phyloP scores from a whole-genome alignment of 108 stramenopile species.

The Parietichytrium sp. region DNA sequence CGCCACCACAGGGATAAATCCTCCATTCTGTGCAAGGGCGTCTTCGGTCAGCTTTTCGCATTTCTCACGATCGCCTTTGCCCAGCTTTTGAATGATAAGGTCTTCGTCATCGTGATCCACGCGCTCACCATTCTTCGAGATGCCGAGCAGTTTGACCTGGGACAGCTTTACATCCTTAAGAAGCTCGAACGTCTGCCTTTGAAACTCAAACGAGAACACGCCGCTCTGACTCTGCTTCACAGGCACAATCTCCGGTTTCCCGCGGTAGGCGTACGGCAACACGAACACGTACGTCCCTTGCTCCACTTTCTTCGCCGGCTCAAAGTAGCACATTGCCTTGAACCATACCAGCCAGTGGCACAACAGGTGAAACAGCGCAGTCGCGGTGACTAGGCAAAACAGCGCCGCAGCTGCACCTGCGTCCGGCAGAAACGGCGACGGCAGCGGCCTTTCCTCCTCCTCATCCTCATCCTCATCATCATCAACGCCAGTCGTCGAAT shows the following conservation, averaged over 20 bases:
- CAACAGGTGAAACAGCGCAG: conserved; percentile 77
- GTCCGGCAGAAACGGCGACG: conserved; percentile 67
- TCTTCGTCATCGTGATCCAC: conserved; percentile 27
- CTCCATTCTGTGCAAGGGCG: not conserved
- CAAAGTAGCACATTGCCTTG: conserved; percentile 79
- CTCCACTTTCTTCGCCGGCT: conserved; percentile 51
- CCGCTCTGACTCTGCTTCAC: conserved; percentile 45
- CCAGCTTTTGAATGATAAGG: not conserved
- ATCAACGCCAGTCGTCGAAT: not conserved
- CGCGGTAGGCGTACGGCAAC: conserved; percentile 44
- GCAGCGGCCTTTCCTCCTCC: conserved; percentile 46
- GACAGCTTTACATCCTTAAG: not conserved
- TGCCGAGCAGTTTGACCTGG: not conserved
- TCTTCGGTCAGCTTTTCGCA: not conserved
- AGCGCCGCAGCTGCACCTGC: conserved; percentile 70
- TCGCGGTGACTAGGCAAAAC: conserved; percentile 67
- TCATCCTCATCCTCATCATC: conserved; percentile 44
- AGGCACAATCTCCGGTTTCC: conserved; percentile 36
- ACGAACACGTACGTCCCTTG: conserved; percentile 53
- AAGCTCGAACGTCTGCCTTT: conserved; percentile 12
- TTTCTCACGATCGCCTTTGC: not conserved
- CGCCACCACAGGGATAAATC: not conserved
- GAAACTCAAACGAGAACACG: conserved; percentile 39
- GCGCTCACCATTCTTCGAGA: not conserved
- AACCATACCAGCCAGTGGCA: conserved; percentile 91